These are phyloP conservation scores for Marasmius sp. DNA, from an alignment of 1,284 basidiomycete species.

Conservation along the genomic window DNA sequence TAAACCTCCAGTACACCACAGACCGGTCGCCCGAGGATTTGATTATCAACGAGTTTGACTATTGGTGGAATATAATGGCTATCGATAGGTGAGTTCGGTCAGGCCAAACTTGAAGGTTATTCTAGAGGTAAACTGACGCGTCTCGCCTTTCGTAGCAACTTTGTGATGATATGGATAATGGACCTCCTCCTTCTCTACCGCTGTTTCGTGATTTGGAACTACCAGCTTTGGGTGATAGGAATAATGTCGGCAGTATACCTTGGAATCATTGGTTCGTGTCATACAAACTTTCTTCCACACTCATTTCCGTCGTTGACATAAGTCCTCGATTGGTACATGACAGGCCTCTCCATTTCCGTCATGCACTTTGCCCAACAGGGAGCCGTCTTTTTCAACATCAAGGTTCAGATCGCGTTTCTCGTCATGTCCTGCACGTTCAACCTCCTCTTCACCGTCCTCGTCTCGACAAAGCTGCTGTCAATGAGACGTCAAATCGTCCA, in stretches of 20 bases:
- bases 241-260: constrained; percentile 23
- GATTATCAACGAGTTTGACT: constrained; percentile 23
- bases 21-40: constrained; percentile 21
- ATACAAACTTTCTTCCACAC: neutral
- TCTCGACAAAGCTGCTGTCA: constrained; percentile 21
- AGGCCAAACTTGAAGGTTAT: neutral
- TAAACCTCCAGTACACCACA: constrained; percentile 22
- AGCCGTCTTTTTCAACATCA: constrained; percentile 24
- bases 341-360: constrained; percentile 26
- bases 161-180: constrained; percentile 9
- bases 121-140: neutral
- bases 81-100: constrained; percentile 20
- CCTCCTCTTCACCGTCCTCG: constrained; percentile 28
- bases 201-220: constrained; percentile 27
- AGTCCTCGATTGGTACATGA: neutral
- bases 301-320: neutral
- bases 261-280: constrained; percentile 22
- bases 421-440: constrained; percentile 26
- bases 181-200: constrained; percentile 22
- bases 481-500: constrained; percentile 18
- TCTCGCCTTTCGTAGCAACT: neutral
- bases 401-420: constrained; percentile 26
- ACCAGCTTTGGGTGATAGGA: constrained; percentile 16
- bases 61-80: constrained; percentile 24
- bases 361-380: constrained; percentile 18